Conservation (phyloP, 805 yeast species). For the Candida boidinii region DNA sequence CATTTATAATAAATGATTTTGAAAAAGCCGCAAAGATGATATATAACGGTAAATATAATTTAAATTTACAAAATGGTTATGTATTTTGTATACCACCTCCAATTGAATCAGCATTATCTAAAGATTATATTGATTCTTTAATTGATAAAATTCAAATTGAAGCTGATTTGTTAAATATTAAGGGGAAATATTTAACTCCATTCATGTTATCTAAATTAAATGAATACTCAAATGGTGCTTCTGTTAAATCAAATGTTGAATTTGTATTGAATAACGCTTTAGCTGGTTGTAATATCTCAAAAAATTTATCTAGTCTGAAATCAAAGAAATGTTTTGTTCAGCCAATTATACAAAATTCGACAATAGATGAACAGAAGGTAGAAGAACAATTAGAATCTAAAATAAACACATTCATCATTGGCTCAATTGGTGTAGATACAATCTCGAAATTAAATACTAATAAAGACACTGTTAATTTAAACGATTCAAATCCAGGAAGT, state of each 20-base stretch:
- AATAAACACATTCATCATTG: constrained; percentile 42
- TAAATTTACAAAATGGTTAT: constrained; percentile 58
- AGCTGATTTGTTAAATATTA: constrained; percentile 43
- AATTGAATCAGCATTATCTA: constrained; percentile 44
- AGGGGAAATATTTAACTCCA: constrained; percentile 77
- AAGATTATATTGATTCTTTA: constrained; percentile 40
- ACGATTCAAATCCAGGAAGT: constrained; percentile 70
- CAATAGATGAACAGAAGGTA: not conserved
- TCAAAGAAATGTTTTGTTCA: not conserved
- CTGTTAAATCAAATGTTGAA: constrained; percentile 61
- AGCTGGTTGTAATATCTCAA: constrained; percentile 62
- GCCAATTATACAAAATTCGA: not conserved
- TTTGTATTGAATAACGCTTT: constrained; percentile 73
- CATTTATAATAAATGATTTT: constrained; percentile 49
- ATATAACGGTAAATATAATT: constrained; percentile 31
- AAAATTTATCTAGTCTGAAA: constrained; percentile 33
- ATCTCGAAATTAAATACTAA: constrained; percentile 39
- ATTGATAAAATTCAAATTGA: constrained; percentile 50
- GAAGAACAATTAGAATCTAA: not conserved
- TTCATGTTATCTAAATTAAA: constrained; percentile 61
- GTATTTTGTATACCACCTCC: constrained; percentile 85
- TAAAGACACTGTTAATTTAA: constrained; percentile 19
- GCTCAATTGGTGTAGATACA: constrained; percentile 72
- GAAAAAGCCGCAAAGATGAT: constrained; percentile 57
- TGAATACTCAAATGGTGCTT: constrained; percentile 56